Conservation (phyloP, 768 basidiomycete genomes). For the Hortiboletus flavorubellus region DNA sequence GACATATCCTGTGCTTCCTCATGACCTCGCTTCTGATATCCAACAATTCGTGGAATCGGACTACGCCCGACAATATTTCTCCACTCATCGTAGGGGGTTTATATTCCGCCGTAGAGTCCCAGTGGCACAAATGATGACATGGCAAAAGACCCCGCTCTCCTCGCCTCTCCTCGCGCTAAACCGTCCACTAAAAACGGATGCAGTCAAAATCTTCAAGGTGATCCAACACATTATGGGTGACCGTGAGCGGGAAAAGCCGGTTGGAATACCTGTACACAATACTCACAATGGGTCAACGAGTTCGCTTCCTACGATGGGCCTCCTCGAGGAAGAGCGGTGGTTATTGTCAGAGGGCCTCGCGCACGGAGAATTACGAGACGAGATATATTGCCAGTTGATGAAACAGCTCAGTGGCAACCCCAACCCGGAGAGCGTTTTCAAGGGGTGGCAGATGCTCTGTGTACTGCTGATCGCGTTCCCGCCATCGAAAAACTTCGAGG, state of each 20-base stretch:
- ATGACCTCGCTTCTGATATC: slow-evolving; percentile 80
- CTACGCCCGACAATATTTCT: slow-evolving; percentile 85
- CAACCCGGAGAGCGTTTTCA: slow-evolving; percentile 79
- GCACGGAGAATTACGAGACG: slow-evolving; percentile 85
- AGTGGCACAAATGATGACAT: slow-evolving; percentile 83
- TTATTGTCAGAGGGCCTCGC: slow-evolving; percentile 74
- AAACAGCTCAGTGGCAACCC: slow-evolving; percentile 88
- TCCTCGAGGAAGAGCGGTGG: slow-evolving; percentile 87
- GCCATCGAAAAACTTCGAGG: slow-evolving; percentile 90
- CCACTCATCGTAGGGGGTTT: slow-evolving; percentile 85
- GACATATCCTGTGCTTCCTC: slow-evolving; percentile 72
- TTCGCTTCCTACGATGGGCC: slow-evolving; percentile 39
- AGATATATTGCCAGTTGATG: slow-evolving; percentile 90
- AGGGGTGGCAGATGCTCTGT: slow-evolving; percentile 91
- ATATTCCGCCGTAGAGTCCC: slow-evolving; percentile 81
- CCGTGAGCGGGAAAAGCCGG: slow-evolving; percentile 65
- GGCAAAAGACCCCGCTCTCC: slow-evolving; percentile 78
- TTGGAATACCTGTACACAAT: slow-evolving; percentile 45
- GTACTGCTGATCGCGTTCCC: slow-evolving; percentile 90
- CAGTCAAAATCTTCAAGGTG: slow-evolving; percentile 82
- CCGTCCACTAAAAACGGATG: slow-evolving; percentile 65
- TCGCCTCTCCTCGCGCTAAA: slow-evolving; percentile 74
- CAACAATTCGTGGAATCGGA: slow-evolving; percentile 84
- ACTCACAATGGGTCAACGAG: slow-evolving; percentile 41
- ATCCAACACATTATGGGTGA: slow-evolving; percentile 95